Percentiles rank a stretch among this genome's conserved stretches.
Evolutionary conservation across 2,329 filamentous ascomycete genomes (phyloP).

Genomic region (Trichoderma atrobrunneum): DNA sequence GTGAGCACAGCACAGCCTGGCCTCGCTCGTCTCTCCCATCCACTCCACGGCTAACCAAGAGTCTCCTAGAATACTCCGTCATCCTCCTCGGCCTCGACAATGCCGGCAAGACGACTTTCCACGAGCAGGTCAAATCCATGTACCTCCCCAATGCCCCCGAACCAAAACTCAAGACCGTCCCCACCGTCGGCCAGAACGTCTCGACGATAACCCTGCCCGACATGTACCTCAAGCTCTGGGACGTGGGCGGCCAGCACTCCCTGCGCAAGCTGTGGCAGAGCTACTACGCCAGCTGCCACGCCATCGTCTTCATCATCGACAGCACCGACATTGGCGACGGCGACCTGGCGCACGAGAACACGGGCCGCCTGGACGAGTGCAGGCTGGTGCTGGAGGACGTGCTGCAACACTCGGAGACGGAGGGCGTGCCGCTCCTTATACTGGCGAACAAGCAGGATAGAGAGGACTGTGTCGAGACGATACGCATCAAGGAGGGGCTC

Average conservation of each 20-base stretch:
- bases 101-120: conserved; percentile 96
- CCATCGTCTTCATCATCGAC: conserved; percentile 97
- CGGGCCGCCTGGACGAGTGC: conserved; percentile 78
- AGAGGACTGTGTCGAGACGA: conserved; percentile 96
- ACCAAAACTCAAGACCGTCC: conserved; percentile 80
- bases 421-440: conserved; percentile 87
- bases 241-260: conserved; percentile 89
- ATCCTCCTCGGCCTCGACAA: conserved; percentile 97
- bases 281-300: conserved; percentile 92
- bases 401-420: conserved; percentile 79
- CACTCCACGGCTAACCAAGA: not conserved
- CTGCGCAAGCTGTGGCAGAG: conserved; percentile 91
- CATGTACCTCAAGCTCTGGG: conserved; percentile 98
- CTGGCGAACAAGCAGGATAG: conserved; percentile 97
- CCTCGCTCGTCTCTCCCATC: not conserved
- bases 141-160: conserved; percentile 63
- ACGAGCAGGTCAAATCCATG: conserved; percentile 91
- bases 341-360: conserved; percentile 53
- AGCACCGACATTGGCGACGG: conserved; percentile 89
- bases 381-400: conserved; percentile 86
- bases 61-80: conserved; percentile 79
- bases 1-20: conserved; percentile 40
- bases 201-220: conserved; percentile 85
- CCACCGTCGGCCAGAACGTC: conserved; percentile 96
- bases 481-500: conserved; percentile 93